These are phyloP conservation scores for Termitomyces sp. DNA, from an alignment of 768 basidiomycete species.

Conservation along the genomic window DNA sequence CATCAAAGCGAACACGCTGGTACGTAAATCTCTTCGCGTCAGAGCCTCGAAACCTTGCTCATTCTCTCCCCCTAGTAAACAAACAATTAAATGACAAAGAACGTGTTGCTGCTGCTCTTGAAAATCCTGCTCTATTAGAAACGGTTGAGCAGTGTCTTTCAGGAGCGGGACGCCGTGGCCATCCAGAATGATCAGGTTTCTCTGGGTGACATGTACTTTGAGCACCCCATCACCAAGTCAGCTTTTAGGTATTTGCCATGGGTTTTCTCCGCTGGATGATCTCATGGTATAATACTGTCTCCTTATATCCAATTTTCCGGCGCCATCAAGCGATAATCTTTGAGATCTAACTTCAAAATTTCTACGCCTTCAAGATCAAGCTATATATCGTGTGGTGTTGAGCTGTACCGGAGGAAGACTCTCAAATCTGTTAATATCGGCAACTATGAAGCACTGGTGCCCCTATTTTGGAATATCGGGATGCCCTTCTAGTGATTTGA, in stretches of 20 bases:
- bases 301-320: background rate
- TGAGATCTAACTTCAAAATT: background rate
- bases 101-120: constrained; percentile 92
- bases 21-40: constrained; percentile 26
- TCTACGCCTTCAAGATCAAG: background rate
- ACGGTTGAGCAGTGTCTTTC: constrained; percentile 71
- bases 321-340: background rate
- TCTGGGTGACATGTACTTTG: background rate
- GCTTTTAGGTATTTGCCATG: constrained; percentile 8
- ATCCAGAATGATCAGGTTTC: constrained; percentile 12
- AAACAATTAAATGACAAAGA: constrained; percentile 99
- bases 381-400: background rate
- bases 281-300: background rate
- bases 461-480: background rate
- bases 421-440: too few species aligned
- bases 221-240: background rate
- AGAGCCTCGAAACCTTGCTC: background rate
- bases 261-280: background rate
- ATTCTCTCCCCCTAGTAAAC: constrained; percentile 56
- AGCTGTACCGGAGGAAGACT: background rate
- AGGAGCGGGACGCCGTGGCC: constrained; percentile 26
- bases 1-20: constrained; percentile 93
- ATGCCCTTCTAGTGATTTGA: background rate
- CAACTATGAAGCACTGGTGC: background rate
- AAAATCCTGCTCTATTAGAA: constrained; percentile 81